These are phyloP conservation scores for Globisporangium spiculum DNA, from an alignment of 352 stramenopile species.

Conservation along the genomic window DNA sequence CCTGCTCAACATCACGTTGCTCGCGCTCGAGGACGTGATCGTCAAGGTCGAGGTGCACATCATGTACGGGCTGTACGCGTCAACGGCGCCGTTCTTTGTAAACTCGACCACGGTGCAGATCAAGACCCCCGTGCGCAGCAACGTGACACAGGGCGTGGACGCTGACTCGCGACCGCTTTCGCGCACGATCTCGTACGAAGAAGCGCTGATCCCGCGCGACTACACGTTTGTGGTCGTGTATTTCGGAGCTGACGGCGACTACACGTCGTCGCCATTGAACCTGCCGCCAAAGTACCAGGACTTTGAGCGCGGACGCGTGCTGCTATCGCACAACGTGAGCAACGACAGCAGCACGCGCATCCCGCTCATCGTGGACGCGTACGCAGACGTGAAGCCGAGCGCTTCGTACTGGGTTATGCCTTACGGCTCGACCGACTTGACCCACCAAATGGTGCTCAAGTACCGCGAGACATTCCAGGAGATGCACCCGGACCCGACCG, in stretches of 20 bases:
- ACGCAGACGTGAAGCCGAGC: conserved; percentile 49
- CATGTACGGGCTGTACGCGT: conserved; percentile 90
- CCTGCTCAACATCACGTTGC: conserved; percentile 92
- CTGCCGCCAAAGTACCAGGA: conserved; percentile 92
- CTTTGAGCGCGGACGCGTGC: conserved; percentile 91
- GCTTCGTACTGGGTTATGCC: conserved; percentile 72
- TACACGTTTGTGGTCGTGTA: conserved; percentile 93
- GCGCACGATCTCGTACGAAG: conserved; percentile 82
- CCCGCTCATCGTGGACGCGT: conserved; percentile 75
- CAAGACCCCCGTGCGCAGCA: conserved; percentile 67
- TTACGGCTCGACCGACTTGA: conserved; percentile 60
- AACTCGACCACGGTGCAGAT: conserved; percentile 89
- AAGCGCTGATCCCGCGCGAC: conserved; percentile 65
- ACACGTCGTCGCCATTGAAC: conserved; percentile 89
- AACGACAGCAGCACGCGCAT: conserved; percentile 51
- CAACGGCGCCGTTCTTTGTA: conserved; percentile 87
- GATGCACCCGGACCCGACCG: conserved; percentile 61
- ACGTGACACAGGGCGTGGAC: conserved; percentile 62
- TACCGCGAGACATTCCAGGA: conserved; percentile 96
- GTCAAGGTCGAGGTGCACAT: conserved; percentile 96
- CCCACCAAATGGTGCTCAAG: conserved; percentile 88
- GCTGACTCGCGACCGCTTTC: conserved; percentile 75
- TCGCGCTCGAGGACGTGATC: conserved; percentile 94
- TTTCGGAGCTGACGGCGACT: conserved; percentile 51
- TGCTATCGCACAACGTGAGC: conserved; percentile 93